These are phyloP conservation scores for Babesia sp. DNA, from an alignment of 169 alveolate species.

Conservation along the genomic window DNA sequence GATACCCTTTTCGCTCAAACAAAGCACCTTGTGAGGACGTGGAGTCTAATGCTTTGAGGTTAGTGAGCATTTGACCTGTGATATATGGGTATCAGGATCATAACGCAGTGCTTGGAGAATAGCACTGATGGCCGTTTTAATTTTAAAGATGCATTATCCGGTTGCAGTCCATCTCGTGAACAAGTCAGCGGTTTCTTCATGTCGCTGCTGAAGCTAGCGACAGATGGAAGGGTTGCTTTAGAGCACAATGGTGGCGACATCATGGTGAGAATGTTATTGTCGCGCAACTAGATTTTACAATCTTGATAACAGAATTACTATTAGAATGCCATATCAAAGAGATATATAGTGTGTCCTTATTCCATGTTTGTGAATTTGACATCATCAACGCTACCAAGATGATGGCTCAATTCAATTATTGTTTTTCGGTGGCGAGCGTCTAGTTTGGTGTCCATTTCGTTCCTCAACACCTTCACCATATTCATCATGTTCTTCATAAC, in stretches of 20 bases:
- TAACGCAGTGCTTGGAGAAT: not conserved
- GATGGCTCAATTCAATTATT: not conserved
- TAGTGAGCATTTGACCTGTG: not conserved
- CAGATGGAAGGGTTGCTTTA: not conserved
- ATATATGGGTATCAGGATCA: slow-evolving; percentile 2
- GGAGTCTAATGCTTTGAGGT: not conserved
- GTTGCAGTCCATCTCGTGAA: not conserved
- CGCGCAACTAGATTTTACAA: not conserved
- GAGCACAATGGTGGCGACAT: slow-evolving; percentile 14
- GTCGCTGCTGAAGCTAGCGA: slow-evolving; percentile 26
- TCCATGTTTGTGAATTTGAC: slow-evolving; percentile 12
- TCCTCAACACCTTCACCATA: not conserved
- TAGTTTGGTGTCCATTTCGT: slow-evolving; percentile 24
- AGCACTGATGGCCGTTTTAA: not conserved
- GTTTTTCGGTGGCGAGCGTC: slow-evolving; percentile 35
- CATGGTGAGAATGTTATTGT: not conserved
- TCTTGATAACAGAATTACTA: not conserved
- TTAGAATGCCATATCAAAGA: not conserved
- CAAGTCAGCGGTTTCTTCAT: slow-evolving; percentile 21
- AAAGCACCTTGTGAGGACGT: not conserved
- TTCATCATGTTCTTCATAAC: slow-evolving; percentile 17
- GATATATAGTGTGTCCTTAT: not conserved
- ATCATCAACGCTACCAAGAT: slow-evolving; percentile 20
- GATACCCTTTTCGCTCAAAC: slow-evolving; percentile 3
- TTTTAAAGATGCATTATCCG: not conserved